Evolutionary conservation across 2,329 filamentous ascomycete genomes (phyloP), one percentile per base, ranked within the genome.

Genomic region (Talaromyces sp.): DNA sequence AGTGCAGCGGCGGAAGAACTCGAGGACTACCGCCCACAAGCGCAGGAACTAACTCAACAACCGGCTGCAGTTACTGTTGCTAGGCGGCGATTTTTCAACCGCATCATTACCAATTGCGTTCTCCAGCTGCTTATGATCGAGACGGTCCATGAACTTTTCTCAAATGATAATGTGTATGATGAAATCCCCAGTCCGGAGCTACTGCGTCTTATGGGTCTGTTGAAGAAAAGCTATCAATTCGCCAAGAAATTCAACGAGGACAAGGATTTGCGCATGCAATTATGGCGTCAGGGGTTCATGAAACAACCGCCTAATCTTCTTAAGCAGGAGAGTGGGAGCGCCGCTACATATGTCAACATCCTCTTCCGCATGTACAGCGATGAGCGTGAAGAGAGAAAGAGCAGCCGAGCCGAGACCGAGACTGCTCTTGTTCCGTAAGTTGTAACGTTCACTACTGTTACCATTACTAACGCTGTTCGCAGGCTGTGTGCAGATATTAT

Each of bases 271-370:
- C 88, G 95, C 52, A 96, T 96, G 84, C 87, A 91, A 18, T 83
- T 99, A 18, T 99, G 96, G 92, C 85, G 92, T 58, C 95, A 99
- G 75, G 95, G 96, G 0, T 99, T 99, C 82, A 99, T 99, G 95
- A 96, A 96, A 79, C 95, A 99, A 74, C 93, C 95, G 16, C 95
- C 95, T 2, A 99, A 99, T 71, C 82, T 99, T 12, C 84, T 99
- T 33, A 99, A 99, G 80, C 95, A 99, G 75, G 95, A 99, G 79
- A 91, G 87, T 65, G 93, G 95, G 44, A 91, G 89, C 61, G 95
- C 95, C 0, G 91, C 91, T 2, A 97, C 96, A 1, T 99, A 99
- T 74, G 92, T 99, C 39, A 90, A 90, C 65, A 99, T 99, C 67
- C 81, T 99, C 31, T 92, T 99, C 78, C 85, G 95, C 57, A 99